Conservation (phyloP, 2,329 filamentous ascomycete species). For the Emericellopsis atlantica region DNA sequence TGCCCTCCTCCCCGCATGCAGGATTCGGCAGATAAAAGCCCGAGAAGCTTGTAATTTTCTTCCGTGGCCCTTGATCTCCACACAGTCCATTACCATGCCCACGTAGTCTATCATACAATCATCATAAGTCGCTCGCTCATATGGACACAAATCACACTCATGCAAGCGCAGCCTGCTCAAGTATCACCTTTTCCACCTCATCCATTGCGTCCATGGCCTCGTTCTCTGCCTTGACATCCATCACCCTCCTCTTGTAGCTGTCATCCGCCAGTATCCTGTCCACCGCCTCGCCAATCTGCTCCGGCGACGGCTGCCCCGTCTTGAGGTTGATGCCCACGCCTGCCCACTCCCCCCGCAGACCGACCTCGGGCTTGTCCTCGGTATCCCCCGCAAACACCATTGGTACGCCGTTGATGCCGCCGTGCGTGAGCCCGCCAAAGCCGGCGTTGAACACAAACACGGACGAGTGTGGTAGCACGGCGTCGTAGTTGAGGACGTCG, state of each 20-base stretch:
- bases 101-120: no score
- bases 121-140: no score
- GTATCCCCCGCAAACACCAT: conserved; percentile 29
- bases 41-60: no score
- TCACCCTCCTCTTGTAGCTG: conserved; percentile 16
- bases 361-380: conserved; percentile 28
- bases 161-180: not conserved
- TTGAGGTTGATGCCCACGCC: conserved; percentile 31
- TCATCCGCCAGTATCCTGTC: conserved; percentile 15
- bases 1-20: no score
- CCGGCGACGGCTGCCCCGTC: conserved; percentile 16
- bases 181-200: not conserved
- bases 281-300: conserved; percentile 15
- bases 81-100: no score
- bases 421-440: conserved; percentile 32
- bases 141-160: no score
- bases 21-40: no score
- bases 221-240: conserved; percentile 18
- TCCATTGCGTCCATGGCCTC: conserved; percentile 10
- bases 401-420: conserved; percentile 29
- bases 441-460: conserved; percentile 35
- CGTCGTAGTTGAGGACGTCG: conserved; percentile 36
- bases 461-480: conserved; percentile 26
- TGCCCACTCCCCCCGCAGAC: conserved; percentile 24
- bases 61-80: no score